Base-by-base conservation (phyloP, 2,329 filamentous ascomycete species). In the Dothideomycetes sp. region DNA sequence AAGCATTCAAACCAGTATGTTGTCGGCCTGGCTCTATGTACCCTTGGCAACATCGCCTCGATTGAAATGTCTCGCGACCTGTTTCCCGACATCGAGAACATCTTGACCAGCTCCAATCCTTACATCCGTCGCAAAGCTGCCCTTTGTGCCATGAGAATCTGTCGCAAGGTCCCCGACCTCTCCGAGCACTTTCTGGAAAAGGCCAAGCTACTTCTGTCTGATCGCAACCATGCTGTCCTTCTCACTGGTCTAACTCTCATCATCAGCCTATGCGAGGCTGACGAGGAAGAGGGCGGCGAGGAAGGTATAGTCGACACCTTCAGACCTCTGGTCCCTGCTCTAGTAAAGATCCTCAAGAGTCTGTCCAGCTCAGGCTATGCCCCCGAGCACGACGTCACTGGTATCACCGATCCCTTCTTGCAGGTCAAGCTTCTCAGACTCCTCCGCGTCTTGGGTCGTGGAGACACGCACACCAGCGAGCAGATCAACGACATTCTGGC, bases 1-100 rank as follows among this genome's bases (percentile, higher is more conserved):
- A 86, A 88, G 53, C 91, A 98, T 65, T 88, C 86, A 40, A 98
- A 98, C 60, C 91, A 98, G 64, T 98, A 98, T 62, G 86, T 98
- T 46, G 91, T 96, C 51, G 91, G 93, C 17, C 80, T 98, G 37
- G 91, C 91, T 45, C 78, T 98, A 22, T 95, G 89, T 60, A 95
- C 93, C 1, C 76, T 98, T 15, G 91, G 89, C 50, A 98, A 98
- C 61, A 98, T 98, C 52, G 89, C 93, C 43, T 95, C 89, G 1
- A 73, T 96, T 55, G 91, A 98, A 61, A 98, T 98, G 91, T 94
- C 91, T 14, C 76, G 91, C 69, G 91, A 98, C 64, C 70, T 98
- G 15, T 98, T 98, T 61, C 77, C 87, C 50, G 89, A 98, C 70
- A 84, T 98, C 59, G 93, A 98, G 63, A 84, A 75, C 45, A 78